Base-by-base conservation (phyloP, 2,329 filamentous ascomycete species). In the Alternaria burnsii region DNA sequence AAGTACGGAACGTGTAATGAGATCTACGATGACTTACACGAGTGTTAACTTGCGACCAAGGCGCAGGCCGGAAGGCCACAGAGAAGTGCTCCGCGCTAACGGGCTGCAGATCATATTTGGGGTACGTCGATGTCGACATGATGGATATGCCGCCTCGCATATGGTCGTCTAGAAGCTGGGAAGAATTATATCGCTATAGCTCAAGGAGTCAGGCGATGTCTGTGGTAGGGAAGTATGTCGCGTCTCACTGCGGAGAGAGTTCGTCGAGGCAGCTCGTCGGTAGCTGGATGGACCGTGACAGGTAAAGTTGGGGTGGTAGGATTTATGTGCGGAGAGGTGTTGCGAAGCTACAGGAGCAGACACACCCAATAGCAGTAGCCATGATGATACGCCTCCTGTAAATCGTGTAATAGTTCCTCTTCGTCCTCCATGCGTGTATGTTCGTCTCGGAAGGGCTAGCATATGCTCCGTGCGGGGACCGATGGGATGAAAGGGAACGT, bases 21-120 rank as follows among this genome's bases (percentile, higher is more conserved):
- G 38, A 6, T 6, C 10, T 16, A 26, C 20, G 28, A 16, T 20
- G 16, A 9, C 34, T 52, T 57, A 65, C 62, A 26, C 44, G 55
- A 30, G 44, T 51, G 22, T 57, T 59, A 22, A 56, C 32, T 12
- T 52, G 52, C 6, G 62, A 65, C 59, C 59, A 62, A 20, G 36
- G 36, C n/a, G 8, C 36, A 7, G n/a, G n/a, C 2, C 9, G 9
- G 4, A 0, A 40, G 14, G 6, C n/a, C 36, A 40, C 10, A 11
- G 11, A 30, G 28, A 30, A 12, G 28, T 11, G 28, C 10, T 30
- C 11, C 28, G 12, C 28, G 11, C 28, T 5, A 30, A 10, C 1
- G 1, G 36, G n/a, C 36, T 8, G 18, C 7, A 18, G 22, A 3
- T 36, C 2, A 36, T 55, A n/a, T 12, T 20, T 32, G 40, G 20